A percentile compares a stretch with the other conserved stretches of the same genome.
phyloP scores from a whole-genome alignment of 1,284 basidiomycete genomes.

The Schizopora paradoxa region DNA sequence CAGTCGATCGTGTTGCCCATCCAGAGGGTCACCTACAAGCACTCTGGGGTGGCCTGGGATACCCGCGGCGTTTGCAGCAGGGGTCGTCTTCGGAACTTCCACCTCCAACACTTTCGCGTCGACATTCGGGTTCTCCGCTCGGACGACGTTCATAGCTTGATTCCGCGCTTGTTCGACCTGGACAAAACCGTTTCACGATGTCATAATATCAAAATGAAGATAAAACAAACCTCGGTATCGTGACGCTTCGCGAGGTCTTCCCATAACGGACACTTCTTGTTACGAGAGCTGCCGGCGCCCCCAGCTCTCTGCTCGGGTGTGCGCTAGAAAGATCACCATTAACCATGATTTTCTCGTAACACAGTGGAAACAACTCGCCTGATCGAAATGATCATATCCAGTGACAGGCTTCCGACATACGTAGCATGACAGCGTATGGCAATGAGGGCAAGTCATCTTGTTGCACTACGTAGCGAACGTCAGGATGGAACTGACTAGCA shows the following conservation, averaged over 20 bases:
- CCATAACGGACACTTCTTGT: constrained; percentile 62
- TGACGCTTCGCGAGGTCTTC: constrained; percentile 62
- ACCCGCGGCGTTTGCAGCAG: background rate
- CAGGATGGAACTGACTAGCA: constrained; percentile 1
- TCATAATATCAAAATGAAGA: constrained; percentile 1
- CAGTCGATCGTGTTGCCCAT: background rate
- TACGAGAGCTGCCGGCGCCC: background rate
- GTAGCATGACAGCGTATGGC: constrained; percentile 69
- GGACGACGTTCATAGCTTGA: constrained; percentile 56
- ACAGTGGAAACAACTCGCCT: constrained; percentile 32
- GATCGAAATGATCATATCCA: constrained; percentile 77
- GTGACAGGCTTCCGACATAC: constrained; percentile 64
- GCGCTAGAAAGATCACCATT: background rate
- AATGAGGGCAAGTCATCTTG: constrained; percentile 74
- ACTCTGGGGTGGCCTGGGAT: too few relatives aligned
- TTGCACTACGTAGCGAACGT: constrained; percentile 51
- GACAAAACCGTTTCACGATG: constrained; percentile 1
- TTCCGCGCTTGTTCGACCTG: constrained; percentile 70
- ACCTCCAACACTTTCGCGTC: constrained; percentile 49
- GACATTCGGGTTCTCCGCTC: constrained; percentile 49
- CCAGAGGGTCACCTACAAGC: background rate
- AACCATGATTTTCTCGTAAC: constrained; percentile 12
- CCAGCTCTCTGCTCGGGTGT: background rate
- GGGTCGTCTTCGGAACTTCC: constrained; percentile 38
- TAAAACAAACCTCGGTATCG: constrained; percentile 50